Evolutionary conservation across 192 early-diverging fungal species (phyloP).

Genomic region (Linnemannia zychae): DNA sequence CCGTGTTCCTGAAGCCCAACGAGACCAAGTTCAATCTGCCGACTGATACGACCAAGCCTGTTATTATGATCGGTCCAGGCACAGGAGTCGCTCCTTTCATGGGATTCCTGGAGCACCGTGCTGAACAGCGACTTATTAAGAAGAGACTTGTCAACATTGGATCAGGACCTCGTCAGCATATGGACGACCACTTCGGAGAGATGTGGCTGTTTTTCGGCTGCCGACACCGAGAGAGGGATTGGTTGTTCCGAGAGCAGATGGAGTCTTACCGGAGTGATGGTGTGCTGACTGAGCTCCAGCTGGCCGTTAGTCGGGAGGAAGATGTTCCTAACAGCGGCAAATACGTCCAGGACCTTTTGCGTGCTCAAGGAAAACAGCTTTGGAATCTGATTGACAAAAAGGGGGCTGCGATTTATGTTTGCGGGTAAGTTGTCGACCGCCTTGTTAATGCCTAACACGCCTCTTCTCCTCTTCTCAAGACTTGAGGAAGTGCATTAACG

Average conservation of each 20-base stretch:
- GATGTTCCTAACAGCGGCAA: conserved; percentile 57
- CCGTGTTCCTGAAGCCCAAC: conserved; percentile 72
- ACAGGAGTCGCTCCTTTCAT: conserved; percentile 97
- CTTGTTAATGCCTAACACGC: too few species aligned
- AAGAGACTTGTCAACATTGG: conserved; percentile 50
- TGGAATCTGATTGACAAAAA: conserved; percentile 70
- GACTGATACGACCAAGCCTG: conserved; percentile 65
- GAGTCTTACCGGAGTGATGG: conserved; percentile 61
- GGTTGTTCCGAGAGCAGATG: conserved; percentile 77
- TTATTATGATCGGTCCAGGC: conserved; percentile 93
- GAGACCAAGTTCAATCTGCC: conserved; percentile 79
- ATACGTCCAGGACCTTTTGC: conserved; percentile 91
- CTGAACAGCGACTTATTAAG: conserved; percentile 59
- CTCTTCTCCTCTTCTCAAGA: too few species aligned
- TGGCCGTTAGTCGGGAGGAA: conserved; percentile 78
- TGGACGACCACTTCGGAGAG: conserved; percentile 63
- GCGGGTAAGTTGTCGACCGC: conserved; percentile 74
- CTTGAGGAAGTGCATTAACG: not conserved
- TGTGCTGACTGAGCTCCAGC: conserved; percentile 67
- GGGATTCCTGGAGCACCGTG: conserved; percentile 88
- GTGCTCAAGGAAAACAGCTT: conserved; percentile 65
- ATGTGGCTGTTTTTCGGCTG: conserved; percentile 90
- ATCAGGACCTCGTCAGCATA: conserved; percentile 31
- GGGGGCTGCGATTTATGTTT: conserved; percentile 80
- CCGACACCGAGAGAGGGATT: conserved; percentile 75